A percentile compares a stretch with the other conserved stretches of the same genome.
phyloP scores from a whole-genome alignment of 164 flowering plant species.

The Dillenia turbinata region DNA sequence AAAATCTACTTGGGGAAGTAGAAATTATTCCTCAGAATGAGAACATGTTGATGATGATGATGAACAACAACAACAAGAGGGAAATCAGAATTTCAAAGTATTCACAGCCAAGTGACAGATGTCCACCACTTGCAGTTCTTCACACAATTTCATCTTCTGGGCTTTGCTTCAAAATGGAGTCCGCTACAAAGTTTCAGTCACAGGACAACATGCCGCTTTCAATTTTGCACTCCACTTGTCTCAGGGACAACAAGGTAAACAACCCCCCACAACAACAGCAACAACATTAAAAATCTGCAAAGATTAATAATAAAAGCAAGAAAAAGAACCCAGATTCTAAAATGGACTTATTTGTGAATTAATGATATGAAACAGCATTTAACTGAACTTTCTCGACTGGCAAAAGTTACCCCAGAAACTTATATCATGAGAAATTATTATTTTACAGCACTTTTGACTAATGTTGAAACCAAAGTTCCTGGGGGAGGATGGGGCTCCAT shows the following conservation, averaged over 20 bases:
- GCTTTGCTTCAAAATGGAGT: conserved; percentile 88
- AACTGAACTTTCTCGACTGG: too few relatives aligned
- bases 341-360: neutral
- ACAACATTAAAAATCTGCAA: too few relatives aligned
- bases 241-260: conserved; percentile 93
- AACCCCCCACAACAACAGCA: conserved; percentile 3
- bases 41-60: conserved; percentile 12
- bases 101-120: conserved; percentile 88
- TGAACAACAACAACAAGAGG: conserved; percentile 32
- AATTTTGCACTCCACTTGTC: conserved; percentile 75
- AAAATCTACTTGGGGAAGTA: conserved; percentile 77
- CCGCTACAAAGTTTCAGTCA: conserved; percentile 22
- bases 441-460: too few relatives aligned
- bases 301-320: too few relatives aligned
- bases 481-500: too few relatives aligned
- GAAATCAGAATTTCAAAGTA: conserved; percentile 64
- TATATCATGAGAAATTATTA: too few relatives aligned
- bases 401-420: too few relatives aligned
- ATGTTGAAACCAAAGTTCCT: too few relatives aligned
- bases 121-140: conserved; percentile 95
- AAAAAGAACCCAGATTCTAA: conserved; percentile 1
- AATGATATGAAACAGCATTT: too few relatives aligned
- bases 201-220: conserved; percentile 56
- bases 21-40: conserved; percentile 50
- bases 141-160: conserved; percentile 66